Evolutionary conservation across 2,329 filamentous ascomycete genomes (phyloP).

Genomic region (Claviceps quebecensis): DNA sequence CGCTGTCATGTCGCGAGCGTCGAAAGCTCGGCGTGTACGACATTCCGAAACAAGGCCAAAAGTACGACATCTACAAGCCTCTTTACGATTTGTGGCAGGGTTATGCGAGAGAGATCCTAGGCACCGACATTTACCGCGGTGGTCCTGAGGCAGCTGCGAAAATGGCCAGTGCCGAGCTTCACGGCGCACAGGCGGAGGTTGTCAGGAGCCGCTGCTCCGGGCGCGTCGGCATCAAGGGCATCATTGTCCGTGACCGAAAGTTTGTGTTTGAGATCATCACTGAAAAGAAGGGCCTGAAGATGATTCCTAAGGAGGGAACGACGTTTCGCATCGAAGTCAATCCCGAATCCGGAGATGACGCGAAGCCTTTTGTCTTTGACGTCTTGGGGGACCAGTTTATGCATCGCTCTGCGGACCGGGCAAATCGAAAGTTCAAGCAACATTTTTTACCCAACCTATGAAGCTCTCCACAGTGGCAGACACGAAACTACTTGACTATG

Average conservation of each 20-base stretch:
- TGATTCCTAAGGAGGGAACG: constrained; percentile 80
- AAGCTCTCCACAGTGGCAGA: not conserved
- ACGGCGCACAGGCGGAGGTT: constrained; percentile 73
- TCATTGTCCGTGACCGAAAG: constrained; percentile 78
- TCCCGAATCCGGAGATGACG: constrained; percentile 10
- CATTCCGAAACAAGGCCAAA: constrained; percentile 48
- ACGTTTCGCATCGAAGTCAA: constrained; percentile 67
- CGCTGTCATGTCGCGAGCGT: constrained; percentile 69
- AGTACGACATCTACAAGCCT: constrained; percentile 61
- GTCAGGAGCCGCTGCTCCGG: constrained; percentile 68
- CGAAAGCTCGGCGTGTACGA: constrained; percentile 60
- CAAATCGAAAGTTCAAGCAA: constrained; percentile 82
- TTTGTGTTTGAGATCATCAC: constrained; percentile 80
- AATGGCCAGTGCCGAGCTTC: constrained; percentile 75
- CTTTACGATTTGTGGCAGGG: constrained; percentile 68
- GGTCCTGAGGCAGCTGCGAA: constrained; percentile 53
- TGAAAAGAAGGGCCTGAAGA: constrained; percentile 52
- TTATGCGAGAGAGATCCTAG: constrained; percentile 74
- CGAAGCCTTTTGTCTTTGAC: constrained; percentile 54
- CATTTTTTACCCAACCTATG: constrained; percentile 43
- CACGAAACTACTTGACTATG: not conserved
- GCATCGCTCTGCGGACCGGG: constrained; percentile 67
- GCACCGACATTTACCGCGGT: constrained; percentile 41
- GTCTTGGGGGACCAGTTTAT: constrained; percentile 79
- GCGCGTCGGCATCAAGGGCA: constrained; percentile 70